Base-by-base conservation (phyloP, 2,329 filamentous ascomycete genomes). In the Cercospora zeina region DNA sequence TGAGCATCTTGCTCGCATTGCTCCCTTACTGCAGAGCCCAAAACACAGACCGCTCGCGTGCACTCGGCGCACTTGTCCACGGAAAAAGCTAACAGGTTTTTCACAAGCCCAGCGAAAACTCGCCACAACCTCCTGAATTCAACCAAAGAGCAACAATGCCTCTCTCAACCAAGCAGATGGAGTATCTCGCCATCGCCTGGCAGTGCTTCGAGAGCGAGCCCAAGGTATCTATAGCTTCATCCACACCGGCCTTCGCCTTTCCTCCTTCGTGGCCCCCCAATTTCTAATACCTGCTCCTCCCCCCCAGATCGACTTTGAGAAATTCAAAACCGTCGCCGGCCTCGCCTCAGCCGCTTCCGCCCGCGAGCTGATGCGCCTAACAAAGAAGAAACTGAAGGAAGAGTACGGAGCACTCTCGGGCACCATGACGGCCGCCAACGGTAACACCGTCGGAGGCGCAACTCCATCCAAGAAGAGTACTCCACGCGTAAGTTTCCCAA, bases 291-390 rank as follows among this genome's bases (percentile, higher is more conserved):
- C 16, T 39, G 34, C 19, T 50, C 36, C 24, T 30, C 19, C 39
- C 36, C 24, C 34, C 36, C 33, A 74, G 72, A 71, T 75, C 69
- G 70, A 75, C 68, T 74, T 70, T 63, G 66, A 67, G 30, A 72
- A 72, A 62, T 73, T 74, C 69, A 62, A 63, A 62, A 24, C 58
- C 24, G 61, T 74, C 63, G 69, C 71, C 45, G 65, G 66, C 62
- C 69, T 72, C 64, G 66, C 67, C 33, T 64, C 67, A 39, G 59
- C 68, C 49, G 50, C 59, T 54, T 72, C 68, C 31, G 73, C 72
- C 39, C 67, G 70, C 61, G 73, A 75, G 62, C 66, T 72, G 59
- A 66, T 75, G 67, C 72, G 73, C 61, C 68, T 72, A 8, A 72
- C 71, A 49, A 75, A 74, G 65, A 74, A 73, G 57, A 75, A 74